Conservation (phyloP, 2,329 filamentous ascomycete genomes). For the Pseudocercospora vitis region DNA sequence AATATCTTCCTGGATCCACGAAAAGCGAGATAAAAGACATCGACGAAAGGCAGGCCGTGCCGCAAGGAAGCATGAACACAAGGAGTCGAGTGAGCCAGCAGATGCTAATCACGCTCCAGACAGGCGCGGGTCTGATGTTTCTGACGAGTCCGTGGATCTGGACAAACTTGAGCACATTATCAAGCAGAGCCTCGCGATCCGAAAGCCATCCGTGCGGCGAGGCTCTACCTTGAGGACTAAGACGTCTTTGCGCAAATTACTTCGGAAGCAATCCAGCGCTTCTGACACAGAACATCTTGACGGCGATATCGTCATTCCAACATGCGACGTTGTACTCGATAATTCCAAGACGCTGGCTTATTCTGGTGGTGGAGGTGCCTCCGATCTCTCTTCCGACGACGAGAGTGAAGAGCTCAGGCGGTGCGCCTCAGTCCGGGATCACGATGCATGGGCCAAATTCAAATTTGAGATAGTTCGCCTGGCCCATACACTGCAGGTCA, state of each 20-base stretch:
- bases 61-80: conserved; percentile 13
- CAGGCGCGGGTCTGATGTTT: conserved; percentile 26
- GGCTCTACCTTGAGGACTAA: conserved; percentile 26
- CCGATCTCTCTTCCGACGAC: conserved; percentile 52
- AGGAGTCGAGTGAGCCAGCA: conserved; percentile 4
- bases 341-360: conserved; percentile 88
- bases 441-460: conserved; percentile 77
- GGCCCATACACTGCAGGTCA: conserved; percentile 82
- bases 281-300: conserved; percentile 86
- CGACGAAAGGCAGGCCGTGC: conserved; percentile 40
- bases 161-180: conserved; percentile 80
- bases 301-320: conserved; percentile 77
- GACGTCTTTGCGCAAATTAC: conserved; percentile 33
- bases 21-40: conserved; percentile 69
- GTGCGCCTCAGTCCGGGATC: conserved; percentile 32
- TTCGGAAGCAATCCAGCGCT: conserved; percentile 49
- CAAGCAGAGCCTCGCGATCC: conserved; percentile 55
- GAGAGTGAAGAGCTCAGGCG: conserved; percentile 29
- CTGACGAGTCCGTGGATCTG: conserved; percentile 54
- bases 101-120: conserved; percentile 4
- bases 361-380: conserved; percentile 51
- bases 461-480: conserved; percentile 90
- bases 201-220: conserved; percentile 25
- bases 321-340: conserved; percentile 80
- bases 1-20: conserved; percentile 78